These are phyloP conservation scores for Ceratobasidium sp. DNA, from an alignment of 1,284 basidiomycete species.

Conservation along the genomic window DNA sequence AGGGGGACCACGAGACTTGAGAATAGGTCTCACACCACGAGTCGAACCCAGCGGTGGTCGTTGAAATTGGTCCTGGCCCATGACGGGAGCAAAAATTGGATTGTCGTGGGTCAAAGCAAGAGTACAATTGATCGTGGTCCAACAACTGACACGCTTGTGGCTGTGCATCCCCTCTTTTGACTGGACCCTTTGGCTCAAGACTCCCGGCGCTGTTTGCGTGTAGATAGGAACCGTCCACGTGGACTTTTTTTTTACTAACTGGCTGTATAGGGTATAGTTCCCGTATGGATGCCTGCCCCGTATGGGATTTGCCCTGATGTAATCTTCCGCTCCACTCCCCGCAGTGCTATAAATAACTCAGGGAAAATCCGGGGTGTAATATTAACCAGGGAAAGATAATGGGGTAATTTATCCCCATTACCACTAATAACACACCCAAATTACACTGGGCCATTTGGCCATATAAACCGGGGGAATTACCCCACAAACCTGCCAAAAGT, in stretches of 20 bases:
- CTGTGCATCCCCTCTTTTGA: neutral
- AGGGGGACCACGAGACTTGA: slow-evolving; percentile 24
- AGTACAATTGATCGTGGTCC: neutral
- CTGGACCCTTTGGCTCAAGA: too few species aligned
- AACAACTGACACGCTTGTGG: slow-evolving; percentile 10
- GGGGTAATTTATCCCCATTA: too few species aligned
- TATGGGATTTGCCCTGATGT: too few species aligned
- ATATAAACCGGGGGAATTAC: too few species aligned
- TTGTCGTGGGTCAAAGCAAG: neutral
- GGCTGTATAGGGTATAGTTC: neutral
- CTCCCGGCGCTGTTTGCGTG: neutral
- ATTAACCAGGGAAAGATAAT: too few species aligned
- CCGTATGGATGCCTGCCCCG: neutral
- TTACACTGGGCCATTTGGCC: too few species aligned
- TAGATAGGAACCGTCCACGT: neutral
- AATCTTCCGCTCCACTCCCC: neutral
- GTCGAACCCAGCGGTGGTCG: slow-evolving; percentile 31
- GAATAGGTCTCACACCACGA: slow-evolving; percentile 7
- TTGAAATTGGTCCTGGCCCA: neutral
- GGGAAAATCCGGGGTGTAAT: neutral
- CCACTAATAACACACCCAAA: too few species aligned
- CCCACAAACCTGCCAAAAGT: too few species aligned
- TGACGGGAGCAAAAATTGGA: too few species aligned
- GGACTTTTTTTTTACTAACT: neutral
- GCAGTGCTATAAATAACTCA: neutral